Conservation (phyloP, 2,329 filamentous ascomycete species). For the Fonsecaea nubica region DNA sequence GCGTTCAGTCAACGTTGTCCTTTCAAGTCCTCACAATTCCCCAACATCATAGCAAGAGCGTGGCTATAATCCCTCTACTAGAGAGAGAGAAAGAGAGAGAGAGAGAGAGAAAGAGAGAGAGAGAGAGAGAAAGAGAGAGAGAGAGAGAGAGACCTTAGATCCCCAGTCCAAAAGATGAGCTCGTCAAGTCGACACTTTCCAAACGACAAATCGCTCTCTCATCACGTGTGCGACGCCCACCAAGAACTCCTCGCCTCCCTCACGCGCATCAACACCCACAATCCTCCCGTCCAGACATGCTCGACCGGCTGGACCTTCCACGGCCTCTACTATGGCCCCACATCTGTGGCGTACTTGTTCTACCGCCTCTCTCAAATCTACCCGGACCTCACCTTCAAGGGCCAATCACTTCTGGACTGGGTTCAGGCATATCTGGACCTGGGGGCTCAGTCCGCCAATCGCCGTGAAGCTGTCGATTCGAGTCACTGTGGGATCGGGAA, state of each 20-base stretch:
- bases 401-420: constrained; percentile 55
- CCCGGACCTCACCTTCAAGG: constrained; percentile 54
- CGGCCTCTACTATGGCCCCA: constrained; percentile 62
- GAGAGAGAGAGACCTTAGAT: not conserved
- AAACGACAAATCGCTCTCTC: constrained; percentile 20
- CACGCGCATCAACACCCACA: constrained; percentile 39
- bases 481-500: constrained; percentile 58
- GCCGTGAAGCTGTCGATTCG: constrained; percentile 45
- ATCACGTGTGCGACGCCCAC: constrained; percentile 22
- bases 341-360: constrained; percentile 64
- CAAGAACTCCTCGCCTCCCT: constrained; percentile 35
- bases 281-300: constrained; percentile 39
- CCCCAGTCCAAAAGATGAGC: constrained; percentile 1
- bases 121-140: not conserved
- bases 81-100: not conserved
- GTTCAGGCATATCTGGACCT: constrained; percentile 53
- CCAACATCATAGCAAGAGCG: not conserved
- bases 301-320: constrained; percentile 41
- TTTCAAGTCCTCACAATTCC: not conserved
- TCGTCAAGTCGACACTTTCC: constrained; percentile 20
- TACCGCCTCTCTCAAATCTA: constrained; percentile 55
- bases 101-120: not conserved
- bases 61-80: not conserved
- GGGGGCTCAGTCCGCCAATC: constrained; percentile 8
- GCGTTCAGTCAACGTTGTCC: not conserved